Base-by-base conservation (phyloP, 2,329 filamentous ascomycete genomes). In the Didymella sp. region DNA sequence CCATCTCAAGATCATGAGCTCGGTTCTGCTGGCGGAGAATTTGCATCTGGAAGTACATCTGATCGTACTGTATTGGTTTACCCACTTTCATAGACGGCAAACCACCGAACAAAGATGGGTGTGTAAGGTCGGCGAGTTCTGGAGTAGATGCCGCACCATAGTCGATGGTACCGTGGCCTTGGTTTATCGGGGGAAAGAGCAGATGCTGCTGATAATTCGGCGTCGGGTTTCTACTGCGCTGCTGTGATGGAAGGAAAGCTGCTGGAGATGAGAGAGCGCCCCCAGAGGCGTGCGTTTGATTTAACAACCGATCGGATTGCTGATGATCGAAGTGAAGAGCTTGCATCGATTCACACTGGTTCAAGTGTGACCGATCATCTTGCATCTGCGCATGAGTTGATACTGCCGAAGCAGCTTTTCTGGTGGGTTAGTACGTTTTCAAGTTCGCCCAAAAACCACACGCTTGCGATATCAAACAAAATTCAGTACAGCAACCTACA, bases 401-500 rank as follows among this genome's bases (percentile, higher is more conserved):
- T 4, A 30, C 41, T 15, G 27, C 42, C 30, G 27, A 53, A 12
- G 51, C 37, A 35, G 35, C 43, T 47, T 40, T 42, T 12, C 15
- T 22, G 21, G 15, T 4, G 15, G 7, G 22, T 54, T 24, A 54
- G 44, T 43, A 43, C 4, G 8, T 30, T n/a, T 22, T 3, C n/a
- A 6, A 6, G 19, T 11, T 8, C 9, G 2, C 19, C 6, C n/a
- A n/a, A n/a, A n/a, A 35, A 47, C 25, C 21, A 41, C 4, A 21
- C 22, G 17, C 13, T 50, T 17, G 30, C 33, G 21, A 28, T 8
- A 28, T 24, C 22, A 48, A 30, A 27, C 35, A 35, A 47, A 44
- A 40, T 31, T 4, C 40, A 50, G 12, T 38, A 27, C 38, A 33
- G 27, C n/a, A 22, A 50, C 52, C 31, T 55, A 55, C 52, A 25